Evolutionary conservation across 768 basidiomycete genomes (phyloP), one percentile per base, ranked within the genome.

Genomic region (Pholiota molesta): DNA sequence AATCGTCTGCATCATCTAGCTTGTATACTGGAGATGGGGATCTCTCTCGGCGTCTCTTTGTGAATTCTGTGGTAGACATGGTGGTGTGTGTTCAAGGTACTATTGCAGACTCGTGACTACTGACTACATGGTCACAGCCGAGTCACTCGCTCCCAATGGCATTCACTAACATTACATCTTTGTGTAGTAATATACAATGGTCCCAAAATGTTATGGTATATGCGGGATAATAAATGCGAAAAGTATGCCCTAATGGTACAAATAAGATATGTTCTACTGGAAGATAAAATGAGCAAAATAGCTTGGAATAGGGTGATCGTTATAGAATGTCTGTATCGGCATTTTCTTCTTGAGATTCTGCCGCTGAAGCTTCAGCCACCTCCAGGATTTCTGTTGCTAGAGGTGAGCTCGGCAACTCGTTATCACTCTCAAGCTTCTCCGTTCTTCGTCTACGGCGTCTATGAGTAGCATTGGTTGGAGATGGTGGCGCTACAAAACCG

Each of bases 1-100:
- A 74, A 54, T 87, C 83, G 58, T 84, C 81, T 31, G 86, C 84
- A 29, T 87, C 84, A 63, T 90, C 88, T 54, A 90, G 78, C 37
- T 80, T 83, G 75, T 86, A 89, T 52, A 64, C 70, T 16, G 89
- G 79, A 14, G 89, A 88, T 0, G 86, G 83, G 51, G 88, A 84
- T 44, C 83, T 79, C 14, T 77, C 62, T 63, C 81, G 83, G 63
- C 82, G 82, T 62, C 82, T 85, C 71, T 84, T 89, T 58, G 77
- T 17, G 11, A 10, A 19, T 7, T 58, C 57, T 58, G 33, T 8
- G 37, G 31, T 5, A 35, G 57, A 44, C 57, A 58, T 58, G 31
- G 7, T 21, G 44, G 16, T 45, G 31, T 13, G 6, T 37, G 35
- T 23, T 33, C 17, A 55, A 55, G 33, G 4, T 17, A 37, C 13